Base-by-base conservation (phyloP, 495 filamentous ascomycete species). In the Immersiella caudata region DNA sequence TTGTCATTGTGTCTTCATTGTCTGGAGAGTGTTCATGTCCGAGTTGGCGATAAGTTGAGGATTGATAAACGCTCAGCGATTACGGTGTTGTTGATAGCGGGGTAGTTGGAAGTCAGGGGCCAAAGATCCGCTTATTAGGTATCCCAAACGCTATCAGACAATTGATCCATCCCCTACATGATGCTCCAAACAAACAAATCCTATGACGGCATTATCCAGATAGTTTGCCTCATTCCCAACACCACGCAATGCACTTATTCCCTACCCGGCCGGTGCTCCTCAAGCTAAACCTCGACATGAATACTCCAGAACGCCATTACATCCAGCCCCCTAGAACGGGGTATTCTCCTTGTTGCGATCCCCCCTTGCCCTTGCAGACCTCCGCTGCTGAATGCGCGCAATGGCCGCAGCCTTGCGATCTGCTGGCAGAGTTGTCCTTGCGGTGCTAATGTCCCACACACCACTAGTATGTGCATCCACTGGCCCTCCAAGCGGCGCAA, bases 391-490 rank as follows among this genome's bases (percentile, higher is more conserved):
- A 14, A 92, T 76, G 29, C 90, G 80, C 27, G 86, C 87, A 68
- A 85, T 82, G 3, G 90, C 90, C 7, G 89, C 89, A 18, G 85
- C 83, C 29, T 79, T 76, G 36, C 90, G 82, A 14, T 91, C 88
- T 1, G 86, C 79, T 3, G 89, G 81, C 22, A 92, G 68, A 0
- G 75, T 71, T n/a, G 81, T 80, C 18, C 80, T 82, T 57, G 70
- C 79, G 3, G 78, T 70, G 57, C 79, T 80, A 20, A 68, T 71
- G 11, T 67, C 68, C 73, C 74, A 75, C 36, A 72, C 60, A 24
- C 60, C 70, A 56, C 71, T 75, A 56, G 50, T 73, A 50, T 78
- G 69, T 18, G 70, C 65, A 56, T 76, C 74, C 21, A 60, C 67
- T 58, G 70, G 67, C 18, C 70, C 76, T 49, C 77, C 79, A 29